These are phyloP conservation scores for Auriscalpium vulgare DNA, from an alignment of 768 basidiomycete species.

Conservation along the genomic window DNA sequence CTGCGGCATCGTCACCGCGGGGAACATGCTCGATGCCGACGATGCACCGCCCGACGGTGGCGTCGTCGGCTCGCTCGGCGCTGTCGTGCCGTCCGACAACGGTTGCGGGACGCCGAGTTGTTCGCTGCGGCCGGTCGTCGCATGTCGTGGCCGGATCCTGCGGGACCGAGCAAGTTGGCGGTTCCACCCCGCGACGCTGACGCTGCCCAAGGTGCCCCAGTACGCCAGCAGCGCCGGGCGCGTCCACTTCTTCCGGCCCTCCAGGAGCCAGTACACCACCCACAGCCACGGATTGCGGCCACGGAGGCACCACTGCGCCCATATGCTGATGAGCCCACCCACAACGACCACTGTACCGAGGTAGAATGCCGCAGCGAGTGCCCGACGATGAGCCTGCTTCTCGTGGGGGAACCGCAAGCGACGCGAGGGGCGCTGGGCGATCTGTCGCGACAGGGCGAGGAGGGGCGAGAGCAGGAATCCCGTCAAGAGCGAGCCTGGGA, in stretches of 20 bases:
- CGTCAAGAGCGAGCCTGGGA: constrained; percentile 86
- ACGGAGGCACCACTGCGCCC: constrained; percentile 82
- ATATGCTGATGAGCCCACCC: constrained; percentile 77
- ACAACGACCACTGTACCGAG: constrained; percentile 69
- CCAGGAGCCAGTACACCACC: constrained; percentile 69
- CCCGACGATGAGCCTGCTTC: constrained; percentile 72
- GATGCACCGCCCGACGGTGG: constrained; percentile 5
- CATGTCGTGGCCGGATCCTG: constrained; percentile 46
- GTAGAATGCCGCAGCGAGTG: constrained; percentile 83
- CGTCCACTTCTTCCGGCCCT: constrained; percentile 72
- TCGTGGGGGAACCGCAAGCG: constrained; percentile 79
- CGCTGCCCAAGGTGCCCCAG: constrained; percentile 71
- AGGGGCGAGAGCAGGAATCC: constrained; percentile 93
- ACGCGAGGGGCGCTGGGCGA: constrained; percentile 77
- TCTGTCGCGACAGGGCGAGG: constrained; percentile 84
- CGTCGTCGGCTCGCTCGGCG: constrained; percentile 5
- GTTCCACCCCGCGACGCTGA: constrained; percentile 94
- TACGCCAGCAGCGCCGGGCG: constrained; percentile 72
- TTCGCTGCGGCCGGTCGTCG: not conserved
- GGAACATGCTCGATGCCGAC: constrained; percentile 11
- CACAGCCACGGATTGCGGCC: constrained; percentile 86
- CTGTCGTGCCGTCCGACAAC: not conserved
- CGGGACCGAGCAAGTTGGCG: constrained; percentile 78
- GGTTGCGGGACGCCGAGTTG: not conserved
- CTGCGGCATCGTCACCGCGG: constrained; percentile 37